A percentile compares a stretch with the other conserved stretches of the same genome.
These are phyloP conservation scores for Rugosomyces carneus DNA, from an alignment of 1,284 basidiomycete species.

Conservation along the genomic window DNA sequence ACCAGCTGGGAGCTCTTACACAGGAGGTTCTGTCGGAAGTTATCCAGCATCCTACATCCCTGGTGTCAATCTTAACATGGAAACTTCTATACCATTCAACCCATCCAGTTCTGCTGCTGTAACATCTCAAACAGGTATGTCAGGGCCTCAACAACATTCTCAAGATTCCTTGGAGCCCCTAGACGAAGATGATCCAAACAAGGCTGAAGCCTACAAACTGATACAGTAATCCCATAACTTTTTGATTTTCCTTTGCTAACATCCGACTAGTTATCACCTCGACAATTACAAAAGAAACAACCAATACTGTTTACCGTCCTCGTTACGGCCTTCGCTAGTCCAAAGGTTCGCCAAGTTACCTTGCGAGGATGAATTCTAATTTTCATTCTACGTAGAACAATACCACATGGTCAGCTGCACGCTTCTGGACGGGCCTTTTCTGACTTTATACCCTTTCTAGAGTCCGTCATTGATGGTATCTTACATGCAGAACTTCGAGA, in stretches of 20 bases:
- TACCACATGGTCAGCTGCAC: constrained; percentile 68
- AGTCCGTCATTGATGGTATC: constrained; percentile 85
- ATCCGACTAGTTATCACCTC: constrained; percentile 63
- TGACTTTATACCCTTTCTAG: constrained; percentile 29
- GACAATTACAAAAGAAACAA: constrained; percentile 80
- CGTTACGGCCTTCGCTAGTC: constrained; percentile 77
- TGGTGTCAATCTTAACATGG: constrained; percentile 49
- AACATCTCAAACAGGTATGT: constrained; percentile 19
- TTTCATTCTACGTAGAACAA: constrained; percentile 44
- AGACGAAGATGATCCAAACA: constrained; percentile 62
- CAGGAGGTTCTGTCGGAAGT: constrained; percentile 29
- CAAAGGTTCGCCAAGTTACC: constrained; percentile 53
- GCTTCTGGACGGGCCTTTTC: not conserved
- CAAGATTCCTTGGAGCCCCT: constrained; percentile 28
- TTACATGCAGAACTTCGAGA: constrained; percentile 84
- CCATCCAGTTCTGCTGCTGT: constrained; percentile 17
- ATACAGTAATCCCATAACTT: constrained; percentile 45
- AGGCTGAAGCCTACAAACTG: constrained; percentile 75
- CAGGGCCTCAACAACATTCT: constrained; percentile 18
- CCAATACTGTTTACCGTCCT: constrained; percentile 82
- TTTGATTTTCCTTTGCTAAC: constrained; percentile 1
- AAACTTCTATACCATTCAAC: constrained; percentile 43
- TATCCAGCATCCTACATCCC: constrained; percentile 56
- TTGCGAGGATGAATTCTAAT: constrained; percentile 9
- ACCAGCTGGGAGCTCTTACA: constrained; percentile 30